phyloP scores from a whole-genome alignment of 495 filamentous ascomycete species.

The Xylaria nigripes region DNA sequence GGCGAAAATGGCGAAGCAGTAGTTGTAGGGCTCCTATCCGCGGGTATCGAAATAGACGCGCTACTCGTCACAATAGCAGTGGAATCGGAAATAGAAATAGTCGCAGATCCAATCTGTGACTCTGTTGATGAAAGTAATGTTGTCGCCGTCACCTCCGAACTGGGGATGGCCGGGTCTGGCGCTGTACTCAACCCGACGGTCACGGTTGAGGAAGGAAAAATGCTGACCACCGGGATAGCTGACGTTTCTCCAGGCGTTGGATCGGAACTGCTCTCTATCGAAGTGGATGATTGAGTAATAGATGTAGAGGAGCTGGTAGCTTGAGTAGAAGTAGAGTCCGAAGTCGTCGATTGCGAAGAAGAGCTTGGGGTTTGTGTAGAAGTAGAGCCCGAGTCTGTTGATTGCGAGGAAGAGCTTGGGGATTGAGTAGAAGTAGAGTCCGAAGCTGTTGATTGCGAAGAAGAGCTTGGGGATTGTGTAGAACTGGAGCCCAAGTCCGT shows the following conservation, averaged over 20 bases:
- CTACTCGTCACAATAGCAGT: neutral
- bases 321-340: neutral
- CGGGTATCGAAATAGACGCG: neutral
- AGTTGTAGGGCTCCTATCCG: neutral
- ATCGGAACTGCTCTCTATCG: constrained; percentile 14
- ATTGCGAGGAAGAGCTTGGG: constrained; percentile 1
- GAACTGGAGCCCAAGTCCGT: neutral
- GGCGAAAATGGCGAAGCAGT: neutral
- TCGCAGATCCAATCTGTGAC: neutral
- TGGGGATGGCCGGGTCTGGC: neutral
- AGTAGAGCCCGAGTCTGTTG: neutral
- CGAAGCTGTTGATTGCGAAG: neutral
- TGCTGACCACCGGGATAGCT: constrained; percentile 18
- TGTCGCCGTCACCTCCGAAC: neutral
- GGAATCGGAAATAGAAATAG: neutral
- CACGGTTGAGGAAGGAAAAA: constrained; percentile 24
- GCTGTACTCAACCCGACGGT: constrained; percentile 5
- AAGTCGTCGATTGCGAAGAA: too few relatives aligned
- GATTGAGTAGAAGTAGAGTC: neutral
- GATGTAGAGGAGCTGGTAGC: constrained; percentile 14
- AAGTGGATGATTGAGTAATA: constrained; percentile 17
- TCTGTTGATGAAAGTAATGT: neutral
- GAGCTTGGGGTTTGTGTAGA: neutral
- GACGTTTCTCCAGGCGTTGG: neutral
- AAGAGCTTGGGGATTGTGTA: neutral